phyloP scores from a whole-genome alignment of 202 grass and related monocot genomes.

The Panicum virgatum region DNA sequence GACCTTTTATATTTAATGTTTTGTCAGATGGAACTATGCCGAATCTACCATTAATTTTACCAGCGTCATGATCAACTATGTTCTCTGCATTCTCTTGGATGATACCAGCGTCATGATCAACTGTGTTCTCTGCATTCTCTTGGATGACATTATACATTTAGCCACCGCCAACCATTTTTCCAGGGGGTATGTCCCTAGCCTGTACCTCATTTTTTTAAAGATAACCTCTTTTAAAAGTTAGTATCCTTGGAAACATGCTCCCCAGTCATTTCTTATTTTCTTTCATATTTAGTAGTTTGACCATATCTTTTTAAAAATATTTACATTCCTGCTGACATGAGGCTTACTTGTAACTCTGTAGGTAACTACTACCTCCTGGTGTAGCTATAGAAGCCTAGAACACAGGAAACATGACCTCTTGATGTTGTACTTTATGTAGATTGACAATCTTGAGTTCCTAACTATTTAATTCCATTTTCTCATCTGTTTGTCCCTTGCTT shows the following conservation, averaged over 20 bases:
- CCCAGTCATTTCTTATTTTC: not conserved
- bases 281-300: conserved; percentile 4
- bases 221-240: not conserved
- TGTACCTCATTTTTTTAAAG: not conserved
- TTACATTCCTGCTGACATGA: conserved; percentile 20
- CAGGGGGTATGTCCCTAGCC: conserved; percentile 31
- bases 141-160: conserved; percentile 25
- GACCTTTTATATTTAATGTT: conserved; percentile 41
- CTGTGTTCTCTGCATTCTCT: conserved; percentile 44
- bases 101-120: conserved; percentile 44
- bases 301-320: not conserved
- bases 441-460: conserved; percentile 27
- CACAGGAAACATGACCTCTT: conserved; percentile 9
- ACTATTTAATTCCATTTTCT: conserved; percentile 21
- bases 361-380: conserved; percentile 22
- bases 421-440: conserved; percentile 47
- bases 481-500: conserved; percentile 1
- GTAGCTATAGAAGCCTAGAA: conserved; percentile 26
- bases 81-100: conserved; percentile 41
- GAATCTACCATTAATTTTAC: conserved; percentile 44
- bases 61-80: conserved; percentile 46
- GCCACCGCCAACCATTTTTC: conserved; percentile 34
- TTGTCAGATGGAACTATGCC: conserved; percentile 59
- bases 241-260: conserved; percentile 2
- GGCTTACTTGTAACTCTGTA: conserved; percentile 27